Conservation (phyloP, 164 flowering plant genomes). For the Tetrastigma voinierianum region DNA sequence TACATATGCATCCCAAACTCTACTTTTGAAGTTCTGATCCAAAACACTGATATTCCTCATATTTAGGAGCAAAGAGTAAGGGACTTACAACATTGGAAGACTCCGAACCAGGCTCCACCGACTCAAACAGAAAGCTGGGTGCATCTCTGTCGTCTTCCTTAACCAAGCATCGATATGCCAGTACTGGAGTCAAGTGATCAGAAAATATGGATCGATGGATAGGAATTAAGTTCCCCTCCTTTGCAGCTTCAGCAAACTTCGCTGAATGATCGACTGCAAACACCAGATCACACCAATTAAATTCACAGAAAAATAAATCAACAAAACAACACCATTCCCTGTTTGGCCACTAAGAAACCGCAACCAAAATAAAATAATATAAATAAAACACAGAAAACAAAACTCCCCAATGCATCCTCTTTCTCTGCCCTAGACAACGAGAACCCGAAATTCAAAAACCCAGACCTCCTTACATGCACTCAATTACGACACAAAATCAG, state of each 20-base stretch:
- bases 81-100: conserved; percentile 55
- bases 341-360: background rate
- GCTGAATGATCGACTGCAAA: conserved; percentile 31
- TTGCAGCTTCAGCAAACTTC: conserved; percentile 53
- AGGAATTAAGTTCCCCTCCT: conserved; percentile 67
- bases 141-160: conserved; percentile 80
- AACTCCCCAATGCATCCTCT: too few species aligned
- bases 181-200: conserved; percentile 79
- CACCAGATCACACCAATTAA: background rate
- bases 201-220: conserved; percentile 58
- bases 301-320: background rate
- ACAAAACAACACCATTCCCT: background rate
- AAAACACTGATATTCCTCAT: too few species aligned
- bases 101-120: conserved; percentile 65
- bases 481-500: background rate
- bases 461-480: background rate
- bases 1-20: too few species aligned
- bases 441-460: too few species aligned
- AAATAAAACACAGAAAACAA: too few species aligned
- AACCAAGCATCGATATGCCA: conserved; percentile 85
- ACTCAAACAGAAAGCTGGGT: conserved; percentile 80
- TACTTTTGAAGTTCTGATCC: too few species aligned
- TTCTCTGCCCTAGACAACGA: too few species aligned
- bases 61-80: background rate
- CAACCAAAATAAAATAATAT: too few species aligned